A percentile compares a stretch with the other conserved stretches of the same genome.
Conservation (phyloP, 192 early-diverging fungal genomes). For the Coemansia sp. region DNA sequence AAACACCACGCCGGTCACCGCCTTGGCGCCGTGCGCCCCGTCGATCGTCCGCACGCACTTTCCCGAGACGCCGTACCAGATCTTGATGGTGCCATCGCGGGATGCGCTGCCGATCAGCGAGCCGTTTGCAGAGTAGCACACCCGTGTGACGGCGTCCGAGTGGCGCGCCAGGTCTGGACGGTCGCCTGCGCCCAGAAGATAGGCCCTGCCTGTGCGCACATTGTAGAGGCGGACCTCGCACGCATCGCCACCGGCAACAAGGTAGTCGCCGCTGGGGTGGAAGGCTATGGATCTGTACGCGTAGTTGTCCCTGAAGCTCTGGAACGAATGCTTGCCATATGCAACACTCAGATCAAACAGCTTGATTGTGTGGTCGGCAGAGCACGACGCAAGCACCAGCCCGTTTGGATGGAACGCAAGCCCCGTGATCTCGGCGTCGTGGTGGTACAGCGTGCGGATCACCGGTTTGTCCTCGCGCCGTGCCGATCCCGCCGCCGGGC, state of each 20-base stretch:
- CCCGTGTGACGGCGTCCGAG: conserved; percentile 56
- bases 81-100: conserved; percentile 80
- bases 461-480: conserved; percentile 78
- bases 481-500: conserved; percentile 59
- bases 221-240: conserved; percentile 81
- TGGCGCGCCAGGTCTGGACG: conserved; percentile 38
- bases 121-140: conserved; percentile 72
- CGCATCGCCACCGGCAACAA: conserved; percentile 78
- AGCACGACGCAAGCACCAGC: conserved; percentile 81
- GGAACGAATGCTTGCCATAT: conserved; percentile 78
- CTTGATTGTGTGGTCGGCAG: conserved; percentile 83
- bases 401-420: conserved; percentile 92
- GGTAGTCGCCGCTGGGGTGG: conserved; percentile 90
- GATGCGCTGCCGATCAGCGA: conserved; percentile 73
- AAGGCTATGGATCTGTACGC: conserved; percentile 81
- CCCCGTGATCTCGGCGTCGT: conserved; percentile 76
- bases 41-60: conserved; percentile 73
- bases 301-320: conserved; percentile 80
- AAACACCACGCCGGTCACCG: conserved; percentile 72
- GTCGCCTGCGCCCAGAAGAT: conserved; percentile 57
- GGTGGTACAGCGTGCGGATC: conserved; percentile 89
- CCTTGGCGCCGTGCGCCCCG: conserved; percentile 72
- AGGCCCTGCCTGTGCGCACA: conserved; percentile 83
- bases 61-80: conserved; percentile 83
- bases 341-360: conserved; percentile 86